phyloP scores from a whole-genome alignment of 129 eudicot genomes.

The Chrysanthemum lavandulifolium region DNA sequence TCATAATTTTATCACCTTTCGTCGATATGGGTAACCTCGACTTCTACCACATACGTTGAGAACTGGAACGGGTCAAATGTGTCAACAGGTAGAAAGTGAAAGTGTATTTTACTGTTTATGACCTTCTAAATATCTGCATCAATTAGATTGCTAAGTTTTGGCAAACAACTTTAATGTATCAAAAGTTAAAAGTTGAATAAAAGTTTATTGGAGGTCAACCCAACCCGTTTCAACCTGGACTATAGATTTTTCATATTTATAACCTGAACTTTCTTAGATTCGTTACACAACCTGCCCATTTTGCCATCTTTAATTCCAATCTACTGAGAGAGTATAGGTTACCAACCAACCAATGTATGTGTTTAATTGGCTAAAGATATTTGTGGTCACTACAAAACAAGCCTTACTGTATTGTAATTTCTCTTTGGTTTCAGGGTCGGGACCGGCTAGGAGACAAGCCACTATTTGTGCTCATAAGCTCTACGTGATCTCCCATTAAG shows the following conservation, averaged over 20 bases:
- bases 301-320: not conserved
- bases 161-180: no score
- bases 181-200: no score
- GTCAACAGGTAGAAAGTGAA: no score
- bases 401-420: not conserved
- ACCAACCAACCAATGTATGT: not conserved
- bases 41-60: no score
- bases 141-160: no score
- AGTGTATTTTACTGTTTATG: no score
- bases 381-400: not conserved
- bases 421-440: conserved; percentile 56
- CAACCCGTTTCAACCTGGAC: not conserved
- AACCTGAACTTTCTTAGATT: not conserved
- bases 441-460: conserved; percentile 75
- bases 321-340: not conserved
- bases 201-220: no score
- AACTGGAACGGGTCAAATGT: no score
- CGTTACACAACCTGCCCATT: not conserved
- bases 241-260: no score
- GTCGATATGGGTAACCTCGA: no score
- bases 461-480: conserved; percentile 71
- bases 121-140: not conserved
- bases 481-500: conserved; percentile 27
- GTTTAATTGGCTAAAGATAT: not conserved
- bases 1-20: not conserved